Evolutionary conservation across 805 yeast genomes (phyloP), one percentile per base, ranked within the genome.

Genomic region (Metschnikowia chrysomelidarum): DNA sequence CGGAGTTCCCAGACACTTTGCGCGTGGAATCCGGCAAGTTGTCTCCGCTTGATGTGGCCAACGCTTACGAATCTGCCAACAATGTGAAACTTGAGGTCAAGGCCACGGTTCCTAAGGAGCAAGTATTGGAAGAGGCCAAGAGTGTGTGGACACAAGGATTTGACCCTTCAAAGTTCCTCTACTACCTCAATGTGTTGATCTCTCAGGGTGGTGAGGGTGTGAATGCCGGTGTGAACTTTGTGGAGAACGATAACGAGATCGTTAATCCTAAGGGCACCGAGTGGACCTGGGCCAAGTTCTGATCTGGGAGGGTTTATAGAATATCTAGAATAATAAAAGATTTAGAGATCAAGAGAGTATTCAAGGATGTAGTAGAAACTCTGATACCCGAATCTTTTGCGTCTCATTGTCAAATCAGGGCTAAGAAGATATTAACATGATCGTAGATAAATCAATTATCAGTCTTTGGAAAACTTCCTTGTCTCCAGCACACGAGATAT

Each of bases 231-330:
- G 43, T 51, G 12, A 59, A 51, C 36, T 60, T 55, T 30, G 40
- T 48, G 8, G 34, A 48, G 2, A 60, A 59, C 35, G 63, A 69
- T 26, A 57, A 62, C 32, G 77, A 73, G 48, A 42, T 67, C 17
- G 55, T 73, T 38, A 73, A 73, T 51, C 76, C 77, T 4, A 56
- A 53, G 22, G 71, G 69, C 50, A 52, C 61, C 2, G 38, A 62
- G 23, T 72, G 69, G 64, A 69, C 62, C 41, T 72, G 75, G 74
- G 53, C 57, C 18, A 62, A 58, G 38, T 66, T 32, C 38, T 56
- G 50, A 23, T 11, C 21, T 30, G 13, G 16, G 6, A 15, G 7
- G 16, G 28, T 25, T 19, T 19, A n/a, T n/a, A n/a, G n/a, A n/a
- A n/a, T n/a, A n/a, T n/a, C n/a, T n/a, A n/a, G n/a, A n/a, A n/a